phyloP scores from a whole-genome alignment of 176 grass and related monocot genomes.

The Coix lacrymajobi region DNA sequence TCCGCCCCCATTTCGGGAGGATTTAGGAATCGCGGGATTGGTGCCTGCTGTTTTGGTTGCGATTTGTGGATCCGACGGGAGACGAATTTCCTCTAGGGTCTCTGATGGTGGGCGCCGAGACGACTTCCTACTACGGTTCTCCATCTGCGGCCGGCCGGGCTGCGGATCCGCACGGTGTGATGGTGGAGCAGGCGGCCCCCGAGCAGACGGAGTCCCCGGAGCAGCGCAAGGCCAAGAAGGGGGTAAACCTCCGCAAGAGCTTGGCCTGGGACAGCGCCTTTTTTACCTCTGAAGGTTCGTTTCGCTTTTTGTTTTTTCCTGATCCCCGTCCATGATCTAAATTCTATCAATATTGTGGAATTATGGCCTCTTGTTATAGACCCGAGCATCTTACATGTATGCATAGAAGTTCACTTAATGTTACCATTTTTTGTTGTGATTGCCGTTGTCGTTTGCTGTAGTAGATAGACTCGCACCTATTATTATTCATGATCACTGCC shows the following conservation, averaged over 20 bases:
- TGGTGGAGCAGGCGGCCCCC: slow-evolving; percentile 17
- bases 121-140: not conserved
- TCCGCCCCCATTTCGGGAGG: not conserved
- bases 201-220: slow-evolving; percentile 53
- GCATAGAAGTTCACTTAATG: no score
- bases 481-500: no score
- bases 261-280: slow-evolving; percentile 90
- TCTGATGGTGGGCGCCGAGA: not conserved
- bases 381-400: not conserved
- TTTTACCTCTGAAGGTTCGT: slow-evolving; percentile 67
- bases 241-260: slow-evolving; percentile 66
- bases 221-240: slow-evolving; percentile 27
- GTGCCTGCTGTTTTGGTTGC: not conserved
- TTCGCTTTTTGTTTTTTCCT: not conserved
- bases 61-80: slow-evolving; percentile 7
- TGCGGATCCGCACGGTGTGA: slow-evolving; percentile 19
- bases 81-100: not conserved
- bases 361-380: not conserved
- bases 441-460: no score
- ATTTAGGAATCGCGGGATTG: not conserved
- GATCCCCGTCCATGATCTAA: not conserved
- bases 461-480: no score
- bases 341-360: not conserved
- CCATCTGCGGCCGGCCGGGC: not conserved
- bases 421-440: no score